phyloP scores from a whole-genome alignment of 2,329 filamentous ascomycete genomes.

The Eutypella sp. region DNA sequence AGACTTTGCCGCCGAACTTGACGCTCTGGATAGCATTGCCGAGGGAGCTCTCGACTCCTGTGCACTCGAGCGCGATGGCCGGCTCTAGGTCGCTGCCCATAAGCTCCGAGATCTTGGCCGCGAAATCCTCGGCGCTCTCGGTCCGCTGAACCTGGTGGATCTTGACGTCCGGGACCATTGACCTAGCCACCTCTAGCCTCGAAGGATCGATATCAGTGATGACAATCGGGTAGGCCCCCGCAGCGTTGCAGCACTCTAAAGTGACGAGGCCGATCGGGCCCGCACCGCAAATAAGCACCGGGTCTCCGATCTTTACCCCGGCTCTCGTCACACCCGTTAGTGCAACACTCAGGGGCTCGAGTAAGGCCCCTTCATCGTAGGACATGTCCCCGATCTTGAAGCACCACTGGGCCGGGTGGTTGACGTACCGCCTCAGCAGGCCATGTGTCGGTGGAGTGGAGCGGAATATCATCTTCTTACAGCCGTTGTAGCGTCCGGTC shows the following conservation, averaged over 20 bases:
- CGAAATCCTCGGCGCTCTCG: constrained; percentile 62
- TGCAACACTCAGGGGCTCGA: constrained; percentile 44
- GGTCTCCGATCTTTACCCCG: constrained; percentile 33
- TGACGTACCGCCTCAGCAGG: constrained; percentile 32
- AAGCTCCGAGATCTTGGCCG: constrained; percentile 59
- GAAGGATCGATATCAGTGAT: constrained; percentile 66
- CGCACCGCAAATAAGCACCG: constrained; percentile 30
- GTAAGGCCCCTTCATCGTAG: constrained; percentile 36
- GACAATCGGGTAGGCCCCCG: constrained; percentile 37
- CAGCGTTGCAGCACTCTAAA: constrained; percentile 36
- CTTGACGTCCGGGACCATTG: constrained; percentile 70
- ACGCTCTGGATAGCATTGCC: constrained; percentile 79
- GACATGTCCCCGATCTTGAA: constrained; percentile 28
- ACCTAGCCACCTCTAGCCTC: constrained; percentile 77
- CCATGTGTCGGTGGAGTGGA: constrained; percentile 30
- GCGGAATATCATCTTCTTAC: constrained; percentile 23
- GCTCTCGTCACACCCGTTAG: constrained; percentile 37
- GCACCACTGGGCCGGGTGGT: constrained; percentile 35
- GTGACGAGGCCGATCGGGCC: constrained; percentile 33
- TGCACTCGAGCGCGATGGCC: constrained; percentile 67
- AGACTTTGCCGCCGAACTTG: constrained; percentile 95
- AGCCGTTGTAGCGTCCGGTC: not conserved
- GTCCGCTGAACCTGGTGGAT: constrained; percentile 72
- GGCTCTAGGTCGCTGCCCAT: constrained; percentile 50
- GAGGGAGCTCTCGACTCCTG: constrained; percentile 90